Conservation (phyloP, 192 early-diverging fungal genomes). For the Fimicolochytrium jonesii region DNA sequence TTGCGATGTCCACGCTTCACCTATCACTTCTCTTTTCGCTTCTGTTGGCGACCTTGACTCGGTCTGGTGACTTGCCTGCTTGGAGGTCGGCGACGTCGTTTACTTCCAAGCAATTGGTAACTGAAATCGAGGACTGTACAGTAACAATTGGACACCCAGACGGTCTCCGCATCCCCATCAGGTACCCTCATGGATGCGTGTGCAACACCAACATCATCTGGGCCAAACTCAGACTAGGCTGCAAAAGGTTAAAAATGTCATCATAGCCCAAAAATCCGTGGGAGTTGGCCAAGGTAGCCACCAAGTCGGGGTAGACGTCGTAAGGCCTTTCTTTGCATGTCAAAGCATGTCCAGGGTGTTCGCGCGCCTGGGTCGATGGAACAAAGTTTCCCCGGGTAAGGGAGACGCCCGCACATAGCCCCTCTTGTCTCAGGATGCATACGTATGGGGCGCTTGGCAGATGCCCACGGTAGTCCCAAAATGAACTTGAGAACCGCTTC, state of each 20-base stretch:
- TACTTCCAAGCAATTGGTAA: too few species aligned
- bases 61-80: too few species aligned
- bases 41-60: too few species aligned
- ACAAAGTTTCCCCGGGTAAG: neutral
- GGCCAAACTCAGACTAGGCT: too few species aligned
- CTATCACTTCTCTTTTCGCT: neutral
- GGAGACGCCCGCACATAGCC: neutral
- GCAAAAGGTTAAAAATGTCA: too few species aligned
- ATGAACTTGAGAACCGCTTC: neutral
- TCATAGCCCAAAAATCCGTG: too few species aligned
- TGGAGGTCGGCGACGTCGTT: conserved; percentile 17
- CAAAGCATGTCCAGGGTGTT: conserved; percentile 4
- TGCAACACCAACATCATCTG: too few species aligned
- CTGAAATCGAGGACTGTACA: too few species aligned
- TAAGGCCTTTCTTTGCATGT: neutral
- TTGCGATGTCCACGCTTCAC: neutral
- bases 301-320: conserved; percentile 12
- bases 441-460: neutral
- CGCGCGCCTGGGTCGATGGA: conserved; percentile 13
- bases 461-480: neutral
- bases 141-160: too few species aligned
- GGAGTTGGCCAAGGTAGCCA: neutral
- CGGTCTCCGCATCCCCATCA: too few species aligned
- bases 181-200: too few species aligned
- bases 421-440: neutral